phyloP scores from a whole-genome alignment of 306 rosid genomes.

The Purshia tridentata region DNA sequence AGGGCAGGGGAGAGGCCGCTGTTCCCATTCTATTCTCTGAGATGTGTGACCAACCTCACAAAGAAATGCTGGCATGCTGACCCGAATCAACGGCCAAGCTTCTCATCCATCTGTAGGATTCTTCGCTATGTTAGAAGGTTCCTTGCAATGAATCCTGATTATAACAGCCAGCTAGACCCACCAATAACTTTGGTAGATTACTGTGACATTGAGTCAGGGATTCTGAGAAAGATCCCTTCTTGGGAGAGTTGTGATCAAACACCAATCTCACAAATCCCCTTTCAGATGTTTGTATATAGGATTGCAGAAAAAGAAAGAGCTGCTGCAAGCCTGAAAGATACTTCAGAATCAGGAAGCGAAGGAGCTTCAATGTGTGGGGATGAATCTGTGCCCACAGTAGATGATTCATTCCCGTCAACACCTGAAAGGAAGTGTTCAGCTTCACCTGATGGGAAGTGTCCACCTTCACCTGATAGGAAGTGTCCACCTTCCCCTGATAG shows the following conservation, averaged over 20 bases:
- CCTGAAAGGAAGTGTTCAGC: conserved; percentile 46
- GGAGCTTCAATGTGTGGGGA: conserved; percentile 69
- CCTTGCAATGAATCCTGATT: conserved; percentile 64
- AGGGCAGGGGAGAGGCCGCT: conserved; percentile 91
- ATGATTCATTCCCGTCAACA: conserved; percentile 48
- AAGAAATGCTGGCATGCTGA: conserved; percentile 86
- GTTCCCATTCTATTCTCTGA: conserved; percentile 65
- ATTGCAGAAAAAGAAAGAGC: conserved; percentile 52
- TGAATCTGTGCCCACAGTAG: conserved; percentile 48
- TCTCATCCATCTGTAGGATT: conserved; percentile 79
- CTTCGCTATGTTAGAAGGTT: conserved; percentile 66
- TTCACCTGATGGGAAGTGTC: conserved; percentile 47
- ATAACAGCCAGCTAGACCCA: conserved; percentile 50
- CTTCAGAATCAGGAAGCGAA: conserved; percentile 78
- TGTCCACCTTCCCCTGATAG: conserved; percentile 34
- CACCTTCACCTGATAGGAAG: conserved; percentile 39
- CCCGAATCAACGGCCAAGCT: conserved; percentile 75
- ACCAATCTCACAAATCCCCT: conserved; percentile 58
- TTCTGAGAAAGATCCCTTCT: conserved; percentile 58
- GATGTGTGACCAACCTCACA: conserved; percentile 65
- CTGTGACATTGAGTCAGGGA: conserved; percentile 59
- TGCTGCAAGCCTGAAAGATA: conserved; percentile 39
- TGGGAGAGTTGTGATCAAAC: conserved; percentile 50
- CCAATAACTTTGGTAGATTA: conserved; percentile 62
- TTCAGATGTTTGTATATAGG: conserved; percentile 74